Evolutionary conservation across 2,329 filamentous ascomycete genomes (phyloP).

Genomic region (Stagonosporopsis rhizophila): DNA sequence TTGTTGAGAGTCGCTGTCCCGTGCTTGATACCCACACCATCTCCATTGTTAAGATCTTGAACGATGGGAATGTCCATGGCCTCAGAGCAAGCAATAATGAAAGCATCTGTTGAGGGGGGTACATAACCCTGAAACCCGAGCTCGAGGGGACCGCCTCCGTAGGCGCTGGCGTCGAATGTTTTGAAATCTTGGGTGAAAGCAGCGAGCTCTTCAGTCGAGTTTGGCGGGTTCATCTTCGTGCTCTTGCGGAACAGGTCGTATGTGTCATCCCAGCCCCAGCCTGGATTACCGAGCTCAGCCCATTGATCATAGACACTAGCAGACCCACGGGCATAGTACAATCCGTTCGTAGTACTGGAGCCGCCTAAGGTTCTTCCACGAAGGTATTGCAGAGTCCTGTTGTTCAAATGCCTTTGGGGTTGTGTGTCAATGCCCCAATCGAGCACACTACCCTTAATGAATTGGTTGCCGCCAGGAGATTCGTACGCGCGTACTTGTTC

Average conservation of each 20-base stretch:
- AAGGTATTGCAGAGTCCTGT: slow-evolving; percentile 33
- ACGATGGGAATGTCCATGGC: slow-evolving; percentile 42
- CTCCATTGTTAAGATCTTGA: slow-evolving; percentile 42
- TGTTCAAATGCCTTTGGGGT: slow-evolving; percentile 32
- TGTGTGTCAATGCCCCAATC: slow-evolving; percentile 41
- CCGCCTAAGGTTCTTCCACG: slow-evolving; percentile 42
- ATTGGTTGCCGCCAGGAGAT: slow-evolving; percentile 38
- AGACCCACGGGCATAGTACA: slow-evolving; percentile 44
- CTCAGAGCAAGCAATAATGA: slow-evolving; percentile 38
- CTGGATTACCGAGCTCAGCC: slow-evolving; percentile 64
- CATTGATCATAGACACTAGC: slow-evolving; percentile 57
- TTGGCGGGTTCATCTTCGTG: slow-evolving; percentile 41
- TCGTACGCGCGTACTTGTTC: slow-evolving; percentile 41
- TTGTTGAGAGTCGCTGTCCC: slow-evolving; percentile 36
- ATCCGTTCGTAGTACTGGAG: slow-evolving; percentile 43
- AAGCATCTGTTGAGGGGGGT: slow-evolving; percentile 35
- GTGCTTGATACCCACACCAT: slow-evolving; percentile 42
- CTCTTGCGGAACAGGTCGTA: slow-evolving; percentile 34
- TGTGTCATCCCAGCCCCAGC: slow-evolving; percentile 56
- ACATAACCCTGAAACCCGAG: slow-evolving; percentile 43
- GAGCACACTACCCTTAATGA: slow-evolving; percentile 36
- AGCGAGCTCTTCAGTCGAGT: slow-evolving; percentile 25
- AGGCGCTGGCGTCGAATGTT: slow-evolving; percentile 38
- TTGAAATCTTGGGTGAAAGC: slow-evolving; percentile 38
- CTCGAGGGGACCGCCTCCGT: slow-evolving; percentile 37